phyloP scores from a whole-genome alignment of 257 asterid species.

The Salvia rosmarinus region DNA sequence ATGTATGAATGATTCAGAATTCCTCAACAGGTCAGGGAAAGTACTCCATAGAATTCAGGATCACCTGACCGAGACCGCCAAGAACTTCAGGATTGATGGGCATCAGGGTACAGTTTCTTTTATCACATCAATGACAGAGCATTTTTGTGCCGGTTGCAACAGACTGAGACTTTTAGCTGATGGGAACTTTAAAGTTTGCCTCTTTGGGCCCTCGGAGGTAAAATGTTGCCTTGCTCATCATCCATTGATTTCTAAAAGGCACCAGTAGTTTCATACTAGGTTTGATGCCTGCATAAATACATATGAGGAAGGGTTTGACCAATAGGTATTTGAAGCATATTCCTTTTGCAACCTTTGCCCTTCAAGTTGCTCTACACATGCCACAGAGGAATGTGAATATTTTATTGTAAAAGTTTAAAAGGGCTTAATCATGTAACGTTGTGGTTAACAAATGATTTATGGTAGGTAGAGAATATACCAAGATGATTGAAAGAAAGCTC shows the following conservation, averaged over 20 bases:
- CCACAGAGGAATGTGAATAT: background rate
- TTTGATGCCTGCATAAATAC: background rate
- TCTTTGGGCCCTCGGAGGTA: conserved; percentile 98
- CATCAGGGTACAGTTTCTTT: conserved; percentile 91
- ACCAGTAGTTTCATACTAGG: background rate
- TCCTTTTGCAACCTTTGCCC: background rate
- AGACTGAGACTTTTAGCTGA: conserved; percentile 92
- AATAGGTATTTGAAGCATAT: background rate
- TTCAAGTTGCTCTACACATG: background rate
- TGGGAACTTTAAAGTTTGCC: conserved; percentile 99
- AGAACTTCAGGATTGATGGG: conserved; percentile 83
- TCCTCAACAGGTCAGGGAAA: conserved; percentile 70
- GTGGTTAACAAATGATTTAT: background rate
- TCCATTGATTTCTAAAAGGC: background rate
- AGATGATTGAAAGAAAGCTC: background rate
- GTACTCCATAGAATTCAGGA: conserved; percentile 77
- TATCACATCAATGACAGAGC: conserved; percentile 96
- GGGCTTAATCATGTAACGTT: background rate
- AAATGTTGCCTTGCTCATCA: conserved; percentile 6
- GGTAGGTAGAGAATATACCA: background rate
- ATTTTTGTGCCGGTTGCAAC: conserved; percentile 97
- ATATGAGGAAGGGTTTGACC: too few relatives aligned
- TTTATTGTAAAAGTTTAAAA: background rate
- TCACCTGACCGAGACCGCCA: conserved; percentile 91
- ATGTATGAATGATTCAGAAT: conserved; percentile 43